Conservation (phyloP, 768 basidiomycete species). For the Tremella yokohamensis region DNA sequence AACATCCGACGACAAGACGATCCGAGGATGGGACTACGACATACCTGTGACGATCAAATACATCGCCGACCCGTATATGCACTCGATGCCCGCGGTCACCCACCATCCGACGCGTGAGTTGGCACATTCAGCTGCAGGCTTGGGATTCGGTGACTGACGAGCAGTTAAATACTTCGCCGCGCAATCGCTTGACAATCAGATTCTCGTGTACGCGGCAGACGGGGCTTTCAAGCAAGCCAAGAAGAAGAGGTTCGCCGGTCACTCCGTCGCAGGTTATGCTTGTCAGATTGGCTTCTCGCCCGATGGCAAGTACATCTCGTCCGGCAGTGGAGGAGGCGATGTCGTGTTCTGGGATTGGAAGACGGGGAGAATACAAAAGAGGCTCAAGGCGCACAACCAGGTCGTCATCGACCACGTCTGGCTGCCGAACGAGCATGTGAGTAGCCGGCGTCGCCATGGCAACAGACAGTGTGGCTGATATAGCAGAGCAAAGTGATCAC, state of each 20-base stretch:
- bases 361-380: slow-evolving; percentile 89
- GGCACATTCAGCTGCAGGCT: too few species aligned
- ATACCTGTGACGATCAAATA: slow-evolving; percentile 99
- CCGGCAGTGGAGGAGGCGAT: slow-evolving; percentile 91
- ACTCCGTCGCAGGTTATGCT: slow-evolving; percentile 94
- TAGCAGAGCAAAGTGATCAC: slow-evolving; percentile 90
- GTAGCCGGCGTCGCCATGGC: slow-evolving; percentile 46
- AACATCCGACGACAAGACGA: slow-evolving; percentile 98
- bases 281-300: slow-evolving; percentile 97
- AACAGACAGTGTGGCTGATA: slow-evolving; percentile 11
- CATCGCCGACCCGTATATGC: slow-evolving; percentile 98
- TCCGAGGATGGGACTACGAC: slow-evolving; percentile 98
- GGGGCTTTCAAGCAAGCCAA: slow-evolving; percentile 92
- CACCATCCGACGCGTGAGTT: slow-evolving; percentile 87
- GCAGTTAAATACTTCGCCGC: slow-evolving; percentile 94
- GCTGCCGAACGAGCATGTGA: slow-evolving; percentile 93
- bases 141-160: not conserved
- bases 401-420: slow-evolving; percentile 98
- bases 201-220: slow-evolving; percentile 93
- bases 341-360: slow-evolving; percentile 99
- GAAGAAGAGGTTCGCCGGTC: slow-evolving; percentile 96
- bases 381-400: slow-evolving; percentile 82
- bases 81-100: slow-evolving; percentile 98
- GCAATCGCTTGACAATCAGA: slow-evolving; percentile 97
- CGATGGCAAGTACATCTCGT: slow-evolving; percentile 97